These are phyloP conservation scores for Clavispora vitiphila DNA, from an alignment of 805 yeast genomes.

Conservation along the genomic window DNA sequence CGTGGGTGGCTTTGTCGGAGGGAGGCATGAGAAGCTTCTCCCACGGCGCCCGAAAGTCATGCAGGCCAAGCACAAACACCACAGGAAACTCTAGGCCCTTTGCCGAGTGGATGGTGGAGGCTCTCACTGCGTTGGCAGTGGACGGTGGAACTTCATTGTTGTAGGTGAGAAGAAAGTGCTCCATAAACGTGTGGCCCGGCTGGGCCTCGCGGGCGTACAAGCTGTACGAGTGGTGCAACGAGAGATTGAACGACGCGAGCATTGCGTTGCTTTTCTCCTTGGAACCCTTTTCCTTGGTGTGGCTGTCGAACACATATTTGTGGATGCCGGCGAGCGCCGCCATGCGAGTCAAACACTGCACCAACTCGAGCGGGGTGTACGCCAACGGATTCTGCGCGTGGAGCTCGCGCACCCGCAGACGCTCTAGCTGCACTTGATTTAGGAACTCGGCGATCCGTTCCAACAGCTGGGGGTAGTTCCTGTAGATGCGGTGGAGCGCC, in stretches of 20 bases:
- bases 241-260: conserved; percentile 12
- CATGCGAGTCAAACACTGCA: conserved; percentile 8
- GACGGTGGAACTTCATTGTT: conserved; percentile 28
- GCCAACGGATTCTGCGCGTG: conserved; percentile 3
- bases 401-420: conserved; percentile 5
- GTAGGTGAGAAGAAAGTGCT: conserved; percentile 38
- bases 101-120: conserved; percentile 69
- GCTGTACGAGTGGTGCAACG: conserved; percentile 12
- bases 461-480: conserved; percentile 7
- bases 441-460: conserved; percentile 8
- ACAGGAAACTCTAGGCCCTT: conserved; percentile 73
- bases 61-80: conserved; percentile 42
- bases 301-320: conserved; percentile 1
- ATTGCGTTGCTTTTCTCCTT: conserved; percentile 4
- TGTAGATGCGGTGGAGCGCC: conserved; percentile 5
- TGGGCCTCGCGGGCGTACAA: conserved; percentile 6
- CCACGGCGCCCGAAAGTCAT: conserved; percentile 6
- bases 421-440: conserved; percentile 10
- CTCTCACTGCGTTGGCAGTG: conserved; percentile 35
- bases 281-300: conserved; percentile 5
- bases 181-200: conserved; percentile 22
- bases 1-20: not conserved
- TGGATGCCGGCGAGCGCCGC: conserved; percentile 6
- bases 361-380: conserved; percentile 11
- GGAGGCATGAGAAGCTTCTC: conserved; percentile 6